phyloP scores from a whole-genome alignment of 2,329 filamentous ascomycete species.

The Xylaria polymorpha region DNA sequence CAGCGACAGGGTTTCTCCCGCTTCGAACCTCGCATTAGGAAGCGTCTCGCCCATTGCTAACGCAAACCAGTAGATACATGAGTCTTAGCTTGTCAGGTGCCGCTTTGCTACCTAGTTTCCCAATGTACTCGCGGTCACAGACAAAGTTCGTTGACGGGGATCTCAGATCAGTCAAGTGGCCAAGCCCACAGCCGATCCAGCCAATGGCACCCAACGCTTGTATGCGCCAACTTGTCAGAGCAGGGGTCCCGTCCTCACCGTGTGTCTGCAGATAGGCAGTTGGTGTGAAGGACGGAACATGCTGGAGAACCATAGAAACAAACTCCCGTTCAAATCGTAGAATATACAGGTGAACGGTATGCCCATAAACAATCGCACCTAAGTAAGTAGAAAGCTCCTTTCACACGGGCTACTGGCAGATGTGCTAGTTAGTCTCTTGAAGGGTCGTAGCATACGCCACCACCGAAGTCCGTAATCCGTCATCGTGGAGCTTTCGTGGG shows the following conservation, averaged over 20 bases:
- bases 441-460: slow-evolving; percentile 34
- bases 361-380: slow-evolving; percentile 36
- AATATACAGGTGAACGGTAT: slow-evolving; percentile 33
- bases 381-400: slow-evolving; percentile 29
- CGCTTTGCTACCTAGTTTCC: slow-evolving; percentile 35
- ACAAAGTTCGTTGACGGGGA: slow-evolving; percentile 48
- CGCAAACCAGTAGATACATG: slow-evolving; percentile 24
- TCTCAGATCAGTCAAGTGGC: slow-evolving; percentile 50
- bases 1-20: slow-evolving; percentile 12
- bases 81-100: slow-evolving; percentile 43
- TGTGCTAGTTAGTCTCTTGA: slow-evolving; percentile 15
- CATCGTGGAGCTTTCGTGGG: slow-evolving; percentile 31
- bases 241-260: slow-evolving; percentile 46
- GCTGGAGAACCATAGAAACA: slow-evolving; percentile 23
- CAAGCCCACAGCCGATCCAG: slow-evolving; percentile 46
- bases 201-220: slow-evolving; percentile 43
- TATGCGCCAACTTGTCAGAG: slow-evolving; percentile 49
- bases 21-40: slow-evolving; percentile 16
- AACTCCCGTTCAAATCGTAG: slow-evolving; percentile 15
- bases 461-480: slow-evolving; percentile 30
- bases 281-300: slow-evolving; percentile 37
- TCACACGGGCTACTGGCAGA: slow-evolving; percentile 27
- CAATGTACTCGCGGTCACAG: slow-evolving; percentile 42
- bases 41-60: slow-evolving; percentile 34
- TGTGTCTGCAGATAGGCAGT: slow-evolving; percentile 44